These are phyloP conservation scores for Xylariales sp. DNA, from an alignment of 2,329 filamentous ascomycete species.

Conservation along the genomic window DNA sequence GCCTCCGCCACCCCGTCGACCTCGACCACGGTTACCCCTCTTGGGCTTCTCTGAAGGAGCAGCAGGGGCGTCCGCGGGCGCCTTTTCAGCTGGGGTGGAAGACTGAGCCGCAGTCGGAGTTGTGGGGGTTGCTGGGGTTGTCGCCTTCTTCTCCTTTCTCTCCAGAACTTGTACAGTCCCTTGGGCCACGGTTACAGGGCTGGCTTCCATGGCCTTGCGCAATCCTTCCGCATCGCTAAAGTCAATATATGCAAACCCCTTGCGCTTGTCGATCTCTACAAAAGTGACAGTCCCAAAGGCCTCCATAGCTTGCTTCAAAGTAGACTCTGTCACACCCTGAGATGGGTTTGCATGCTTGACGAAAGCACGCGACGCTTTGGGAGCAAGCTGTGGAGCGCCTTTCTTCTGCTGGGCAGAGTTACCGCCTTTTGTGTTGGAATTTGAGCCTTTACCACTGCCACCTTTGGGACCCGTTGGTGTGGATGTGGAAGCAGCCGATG, in stretches of 20 bases:
- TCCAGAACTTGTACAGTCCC: conserved; percentile 85
- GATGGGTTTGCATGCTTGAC: conserved; percentile 82
- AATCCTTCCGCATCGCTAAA: conserved; percentile 72
- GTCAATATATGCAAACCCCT: conserved; percentile 90
- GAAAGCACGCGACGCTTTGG: conserved; percentile 63
- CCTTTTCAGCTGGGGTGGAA: too few species aligned
- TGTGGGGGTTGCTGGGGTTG: conserved; percentile 3
- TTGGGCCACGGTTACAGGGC: conserved; percentile 77
- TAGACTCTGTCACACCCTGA: conserved; percentile 81
- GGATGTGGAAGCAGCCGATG: conserved; percentile 18
- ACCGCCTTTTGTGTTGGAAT: too few species aligned
- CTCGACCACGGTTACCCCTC: conserved; percentile 23
- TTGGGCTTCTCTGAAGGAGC: conserved; percentile 22
- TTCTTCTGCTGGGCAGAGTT: conserved; percentile 25
- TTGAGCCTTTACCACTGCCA: conserved; percentile 15
- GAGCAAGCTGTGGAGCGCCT: conserved; percentile 20
- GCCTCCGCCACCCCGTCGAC: conserved; percentile 20
- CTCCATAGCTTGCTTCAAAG: conserved; percentile 71
- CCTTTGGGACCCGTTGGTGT: conserved; percentile 24
- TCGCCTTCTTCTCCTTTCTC: conserved; percentile 47
- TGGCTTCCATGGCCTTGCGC: conserved; percentile 74
- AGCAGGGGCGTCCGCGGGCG: conserved; percentile 13
- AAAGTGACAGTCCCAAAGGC: conserved; percentile 69
- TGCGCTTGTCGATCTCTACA: conserved; percentile 91
- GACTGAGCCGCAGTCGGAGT: conserved; percentile 2